These are phyloP conservation scores for Elymus sibiricus DNA, from an alignment of 176 grass and related monocot genomes.

Conservation along the genomic window DNA sequence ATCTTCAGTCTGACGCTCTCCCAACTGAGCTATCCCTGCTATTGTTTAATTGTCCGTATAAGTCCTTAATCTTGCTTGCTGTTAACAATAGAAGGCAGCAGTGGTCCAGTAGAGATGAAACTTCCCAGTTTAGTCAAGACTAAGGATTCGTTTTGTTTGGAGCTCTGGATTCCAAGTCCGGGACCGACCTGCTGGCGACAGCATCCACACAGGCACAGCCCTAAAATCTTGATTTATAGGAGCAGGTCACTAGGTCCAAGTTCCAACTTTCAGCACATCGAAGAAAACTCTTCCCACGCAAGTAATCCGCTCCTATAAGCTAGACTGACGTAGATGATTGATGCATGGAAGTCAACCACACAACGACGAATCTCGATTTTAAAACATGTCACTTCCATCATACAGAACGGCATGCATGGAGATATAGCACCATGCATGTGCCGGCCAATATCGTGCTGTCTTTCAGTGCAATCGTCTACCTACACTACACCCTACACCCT, in stretches of 20 bases:
- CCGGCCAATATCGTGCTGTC: background rate
- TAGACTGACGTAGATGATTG: background rate
- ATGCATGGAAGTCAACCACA: background rate
- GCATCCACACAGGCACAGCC: background rate
- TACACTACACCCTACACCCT: background rate
- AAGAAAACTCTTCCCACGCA: background rate
- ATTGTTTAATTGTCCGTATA: background rate
- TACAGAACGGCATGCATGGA: background rate
- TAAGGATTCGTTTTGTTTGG: background rate
- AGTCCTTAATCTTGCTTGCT: rapidly evolving
- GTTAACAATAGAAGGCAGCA: conserved; percentile 35
- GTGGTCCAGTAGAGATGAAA: background rate
- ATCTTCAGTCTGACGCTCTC: conserved; percentile 98
- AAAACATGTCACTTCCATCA: background rate
- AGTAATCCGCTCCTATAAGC: background rate
- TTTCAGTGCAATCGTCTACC: background rate
- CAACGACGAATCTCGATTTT: background rate
- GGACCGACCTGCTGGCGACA: background rate
- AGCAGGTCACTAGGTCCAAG: background rate
- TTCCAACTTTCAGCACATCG: background rate
- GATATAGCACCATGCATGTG: background rate
- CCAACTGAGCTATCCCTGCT: conserved; percentile 96
- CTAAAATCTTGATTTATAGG: background rate
- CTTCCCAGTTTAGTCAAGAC: background rate
- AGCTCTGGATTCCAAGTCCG: background rate